phyloP scores from a whole-genome alignment of 106 monocot genomes.

The Apostasia shenzhenica region DNA sequence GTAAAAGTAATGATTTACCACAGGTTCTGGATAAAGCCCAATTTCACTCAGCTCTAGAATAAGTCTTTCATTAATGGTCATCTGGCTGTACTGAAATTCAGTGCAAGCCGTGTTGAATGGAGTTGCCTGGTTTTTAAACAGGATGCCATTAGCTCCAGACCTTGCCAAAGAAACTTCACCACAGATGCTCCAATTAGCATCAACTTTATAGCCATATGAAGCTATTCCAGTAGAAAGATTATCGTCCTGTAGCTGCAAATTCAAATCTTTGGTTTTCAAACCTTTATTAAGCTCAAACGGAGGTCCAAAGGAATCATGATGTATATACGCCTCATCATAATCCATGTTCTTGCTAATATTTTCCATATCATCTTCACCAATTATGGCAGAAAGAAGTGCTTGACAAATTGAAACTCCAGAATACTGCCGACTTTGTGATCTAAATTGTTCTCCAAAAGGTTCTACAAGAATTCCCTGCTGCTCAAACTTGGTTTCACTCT shows the following conservation, averaged over 20 bases:
- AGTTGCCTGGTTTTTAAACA: constrained; percentile 4
- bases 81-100: constrained; percentile 40
- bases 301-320: constrained; percentile 17
- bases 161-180: constrained; percentile 17
- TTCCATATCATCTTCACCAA: constrained; percentile 50
- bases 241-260: constrained; percentile 6
- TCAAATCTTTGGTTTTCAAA: constrained; percentile 16
- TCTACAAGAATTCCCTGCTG: constrained; percentile 21
- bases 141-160: constrained; percentile 11
- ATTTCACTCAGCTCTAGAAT: constrained; percentile 64
- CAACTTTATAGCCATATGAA: constrained; percentile 23
- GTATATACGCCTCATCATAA: constrained; percentile 16
- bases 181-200: constrained; percentile 21
- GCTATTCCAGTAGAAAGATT: constrained; percentile 17
- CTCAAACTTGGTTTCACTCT: constrained; percentile 4
- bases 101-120: constrained; percentile 6
- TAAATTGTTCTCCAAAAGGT: constrained; percentile 35
- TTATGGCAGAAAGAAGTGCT: constrained; percentile 65
- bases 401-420: constrained; percentile 56
- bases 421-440: constrained; percentile 24
- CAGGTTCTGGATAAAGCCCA: constrained; percentile 51
- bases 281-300: constrained; percentile 26
- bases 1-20: constrained; percentile 28
- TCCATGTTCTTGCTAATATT: constrained; percentile 12
- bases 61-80: constrained; percentile 48